Evolutionary conservation across 441 rosid species (phyloP), one percentile per base, ranked within the genome.

Genomic region (Croton setiger): DNA sequence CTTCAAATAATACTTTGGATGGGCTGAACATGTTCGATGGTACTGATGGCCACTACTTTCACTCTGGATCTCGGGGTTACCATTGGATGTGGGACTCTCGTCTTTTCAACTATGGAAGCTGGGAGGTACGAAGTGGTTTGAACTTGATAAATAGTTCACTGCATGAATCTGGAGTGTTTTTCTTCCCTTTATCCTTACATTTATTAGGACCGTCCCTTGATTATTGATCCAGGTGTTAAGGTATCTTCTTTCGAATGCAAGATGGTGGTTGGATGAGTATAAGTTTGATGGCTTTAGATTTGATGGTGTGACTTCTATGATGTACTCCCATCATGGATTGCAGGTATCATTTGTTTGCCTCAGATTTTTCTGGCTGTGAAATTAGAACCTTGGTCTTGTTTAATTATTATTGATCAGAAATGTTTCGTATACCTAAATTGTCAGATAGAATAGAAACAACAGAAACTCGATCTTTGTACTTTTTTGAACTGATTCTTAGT

Each of bases 21-120:
- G 99, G 98, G 63, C 81, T 92, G 83, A 86, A 95, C 83, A 88
- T 92, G 97, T 95, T 95, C 71, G 99, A 95, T 78, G 98, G 99
- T 72, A 92, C 99, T 39, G 98, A 95, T 81, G 64, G 83, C 77
- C 99, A 95, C 48, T 95, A 92, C 79, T 92, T 95, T 81, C 96
- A 95, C 87, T 77, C 92, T 61, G 99, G 99, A 52, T 57, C 91
- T 1, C 86, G 84, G 21, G 99, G 99, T 67, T 78, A 89, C 72
- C 99, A 95, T 47, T 92, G 95, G 98, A 86, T 95, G 95, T 95
- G 97, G 99, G 99, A 95, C 82, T 95, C 98, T 77, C 96, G 98
- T 70, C 96, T 95, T 83, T 95, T 95, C 80, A 95, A 92, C 64
- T 90, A 92, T 63, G 99, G 97, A 73, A 95, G 87, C 81, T 92